Evolutionary conservation across 768 basidiomycete species (phyloP), one percentile per base, ranked within the genome.

Genomic region (Cystobasidium tubakii): DNA sequence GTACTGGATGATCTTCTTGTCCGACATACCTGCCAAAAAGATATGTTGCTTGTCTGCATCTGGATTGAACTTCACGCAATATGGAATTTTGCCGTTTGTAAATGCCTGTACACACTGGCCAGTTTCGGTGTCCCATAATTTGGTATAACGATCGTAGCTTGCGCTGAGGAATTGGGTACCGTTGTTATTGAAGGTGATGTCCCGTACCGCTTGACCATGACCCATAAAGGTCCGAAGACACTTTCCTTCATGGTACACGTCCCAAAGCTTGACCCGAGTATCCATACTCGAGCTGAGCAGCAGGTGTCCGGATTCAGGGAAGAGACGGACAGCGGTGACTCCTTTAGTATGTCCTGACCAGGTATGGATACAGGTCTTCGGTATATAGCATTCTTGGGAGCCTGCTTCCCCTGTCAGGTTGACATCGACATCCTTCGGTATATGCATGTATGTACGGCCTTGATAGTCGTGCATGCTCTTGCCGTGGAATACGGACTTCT

Each of bases 1-100:
- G 80, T 96, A 98, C 93, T 97, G 95, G 44, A 98, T 91, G 77
- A 99, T 96, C 83, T 97, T 98, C 84, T 98, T 98, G 83, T 98
- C 94, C 46, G 89, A 90, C 96, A 98, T 99, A 75, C 96, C 96
- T 62, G 95, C 95, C 57, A 98, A 84, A 84, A 97, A 98, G 65
- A 94, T 89, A 80, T 96, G 84, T 80, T 97, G 93, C 81, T 97
- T 97, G 79, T 97, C 93, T 71, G 90, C 86, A 80, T 96, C 95
- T 6, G 96, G 96, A 81, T 98, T 90, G 84, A 97, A 99, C 69
- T 88, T 87, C 67, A 98, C 85, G 64, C 95, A 92, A 80, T 97
- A 93, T 13, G 96, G 93, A 23, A 93, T 93, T 84, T 97, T 97
- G 76, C 95, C 96, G 79, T 97, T 98, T 76, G 90, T 89, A 83